Evolutionary conservation across 1,139 yeast genomes (phyloP), one percentile per base, ranked within the genome.

Genomic region (Lodderomyces parapsilosis): DNA sequence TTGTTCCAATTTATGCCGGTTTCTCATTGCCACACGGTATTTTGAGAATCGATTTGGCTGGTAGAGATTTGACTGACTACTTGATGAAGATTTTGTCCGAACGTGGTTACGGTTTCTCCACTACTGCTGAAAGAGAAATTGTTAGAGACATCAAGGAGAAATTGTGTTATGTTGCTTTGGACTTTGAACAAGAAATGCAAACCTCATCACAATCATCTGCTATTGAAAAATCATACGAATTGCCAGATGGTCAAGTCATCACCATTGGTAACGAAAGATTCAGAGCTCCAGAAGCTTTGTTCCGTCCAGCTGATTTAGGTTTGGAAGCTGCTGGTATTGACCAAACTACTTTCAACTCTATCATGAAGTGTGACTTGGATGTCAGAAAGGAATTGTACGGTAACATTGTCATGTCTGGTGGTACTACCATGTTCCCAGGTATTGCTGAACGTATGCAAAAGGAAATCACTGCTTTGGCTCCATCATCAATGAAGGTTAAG

Each of bases 371-470:
- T 80, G 99, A 93, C 76, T 86, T 93, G 63, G 99, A 93, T 78
- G 97, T 93, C 62, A 89, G 99, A 80, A 91, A 89, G 82, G 98
- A 93, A 74, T 84, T 93, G 74, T 93, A 93, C 81, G 95, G 96
- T 78, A 93, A 93, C 86, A 93, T 93, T 68, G 99, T 93, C 71
- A 85, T 91, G 95, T 91, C 98, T 60, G 99, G 99, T 84, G 99
- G 98, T 87, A 90, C 98, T 66, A 91, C 98, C 62, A 89, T 93
- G 98, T 91, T 90, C 96, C 97, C 97, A 76, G 98, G 98, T 82
- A 90, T 93, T 74, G 97, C 98, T 74, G 98, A 93, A 83, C 93
- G 99, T 84, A 90, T 93, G 96, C 98, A 93, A 83, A 93, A 91
- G 88, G 98, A 93, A 80, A 90, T 93, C 66, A 89, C 98, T 62